Evolutionary conservation across 106 monocot genomes (phyloP), one percentile per base, ranked within the genome.

Genomic region (Dioscorea zingiberensis): DNA sequence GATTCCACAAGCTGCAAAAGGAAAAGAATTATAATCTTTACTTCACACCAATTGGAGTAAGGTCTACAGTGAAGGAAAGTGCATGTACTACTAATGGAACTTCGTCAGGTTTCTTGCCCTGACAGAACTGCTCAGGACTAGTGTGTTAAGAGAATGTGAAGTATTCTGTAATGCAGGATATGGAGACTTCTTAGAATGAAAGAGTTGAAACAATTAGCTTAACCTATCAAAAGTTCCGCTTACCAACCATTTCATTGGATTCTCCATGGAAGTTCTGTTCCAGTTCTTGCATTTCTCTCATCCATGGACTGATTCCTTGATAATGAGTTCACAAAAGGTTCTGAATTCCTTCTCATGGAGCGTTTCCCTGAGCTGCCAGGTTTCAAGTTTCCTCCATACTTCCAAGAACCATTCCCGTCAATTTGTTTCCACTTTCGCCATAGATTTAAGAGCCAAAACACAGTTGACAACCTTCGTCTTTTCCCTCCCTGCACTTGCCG

Each of bases 31-130:
- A 25, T 6, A 0, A 27, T 21, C n/a, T 56, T 30, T 38, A 47
- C n/a, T 18, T 21, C 18, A 22, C 22, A 17, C 9, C 21, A 5
- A 44, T 49, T 55, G 12, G 15, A 0, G 38, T 25, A 74, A 19
- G 18, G 22, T 8, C 45, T 27, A 47, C 7, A 25, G 44, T 21
- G 25, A 13, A 17, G 24, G 22, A 5, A 64, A 15, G 23, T 4
- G 6, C 58, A 19, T 44, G 59, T 1, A n/a, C 77, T 58, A 98
- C 98, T 23, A 47, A 32, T 63, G 93, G 98, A 72, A 86, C 69
- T 80, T 98, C 98, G 71, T 98, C 98, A 27, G 86, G 82, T 76
- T 83, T 93, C 72, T 86, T 93, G 29, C 81, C 81, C 80, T 18
- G 86, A 93, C 9, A 86, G 71, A 79, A 84, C 73, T 23, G 80